Evolutionary conservation across 768 basidiomycete species (phyloP).

Genomic region (Suillus fuscotomentosus): DNA sequence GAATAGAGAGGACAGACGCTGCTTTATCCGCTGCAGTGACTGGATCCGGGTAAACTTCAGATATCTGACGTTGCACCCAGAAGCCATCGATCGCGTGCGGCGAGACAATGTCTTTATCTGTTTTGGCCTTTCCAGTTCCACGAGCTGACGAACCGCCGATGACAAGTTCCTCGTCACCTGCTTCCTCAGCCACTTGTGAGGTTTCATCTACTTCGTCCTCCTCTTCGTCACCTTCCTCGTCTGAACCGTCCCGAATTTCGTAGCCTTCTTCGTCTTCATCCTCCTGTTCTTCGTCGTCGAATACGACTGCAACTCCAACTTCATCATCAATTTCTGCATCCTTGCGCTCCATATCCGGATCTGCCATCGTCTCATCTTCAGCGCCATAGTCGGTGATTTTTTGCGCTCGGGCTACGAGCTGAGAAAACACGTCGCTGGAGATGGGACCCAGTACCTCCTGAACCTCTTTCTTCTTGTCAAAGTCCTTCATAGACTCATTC

Average conservation of each 20-base stretch:
- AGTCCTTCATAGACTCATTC: slow-evolving; percentile 86
- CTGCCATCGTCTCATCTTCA: slow-evolving; percentile 76
- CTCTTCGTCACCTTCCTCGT: slow-evolving; percentile 69
- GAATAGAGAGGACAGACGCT: slow-evolving; percentile 75
- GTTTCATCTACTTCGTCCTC: slow-evolving; percentile 40
- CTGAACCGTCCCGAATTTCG: slow-evolving; percentile 81
- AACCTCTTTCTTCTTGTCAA: slow-evolving; percentile 95
- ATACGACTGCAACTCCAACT: slow-evolving; percentile 95
- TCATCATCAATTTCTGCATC: slow-evolving; percentile 94
- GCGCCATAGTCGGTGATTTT: slow-evolving; percentile 96
- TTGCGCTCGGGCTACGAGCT: slow-evolving; percentile 82
- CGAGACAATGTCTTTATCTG: slow-evolving; percentile 77
- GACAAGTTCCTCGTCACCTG: slow-evolving; percentile 68
- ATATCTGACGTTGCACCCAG: slow-evolving; percentile 96
- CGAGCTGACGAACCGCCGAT: slow-evolving; percentile 65
- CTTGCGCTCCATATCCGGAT: slow-evolving; percentile 77
- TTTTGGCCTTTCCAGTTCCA: slow-evolving; percentile 45
- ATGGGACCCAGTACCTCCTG: slow-evolving; percentile 70
- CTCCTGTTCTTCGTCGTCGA: slow-evolving; percentile 96
- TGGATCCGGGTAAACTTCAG: slow-evolving; percentile 89
- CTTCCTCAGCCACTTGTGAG: slow-evolving; percentile 42
- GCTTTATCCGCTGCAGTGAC: slow-evolving; percentile 94
- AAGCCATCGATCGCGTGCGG: slow-evolving; percentile 94
- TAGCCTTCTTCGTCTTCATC: slow-evolving; percentile 89
- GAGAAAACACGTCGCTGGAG: slow-evolving; percentile 73